Conservation (phyloP, 2,329 filamentous ascomycete species). For the Xylaria sp. region DNA sequence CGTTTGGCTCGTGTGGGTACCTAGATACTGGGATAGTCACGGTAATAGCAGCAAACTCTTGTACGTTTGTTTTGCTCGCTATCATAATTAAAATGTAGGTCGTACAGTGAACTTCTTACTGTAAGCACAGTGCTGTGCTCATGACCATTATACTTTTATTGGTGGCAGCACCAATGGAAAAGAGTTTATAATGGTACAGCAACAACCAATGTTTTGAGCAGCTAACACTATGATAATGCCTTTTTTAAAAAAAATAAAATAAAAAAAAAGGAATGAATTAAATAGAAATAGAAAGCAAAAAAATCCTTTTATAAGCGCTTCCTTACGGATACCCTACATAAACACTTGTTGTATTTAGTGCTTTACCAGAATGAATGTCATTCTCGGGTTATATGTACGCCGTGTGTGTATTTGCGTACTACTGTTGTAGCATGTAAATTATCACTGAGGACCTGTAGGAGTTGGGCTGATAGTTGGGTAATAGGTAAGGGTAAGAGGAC, state of each 20-base stretch:
- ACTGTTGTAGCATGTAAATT: too few species aligned
- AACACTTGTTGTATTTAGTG: too few species aligned
- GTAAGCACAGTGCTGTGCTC: background rate
- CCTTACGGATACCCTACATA: background rate
- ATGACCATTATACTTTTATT: background rate
- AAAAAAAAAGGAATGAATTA: too few species aligned
- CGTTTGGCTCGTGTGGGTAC: slow-evolving; percentile 17
- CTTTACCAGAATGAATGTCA: background rate
- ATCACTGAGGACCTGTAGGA: too few species aligned
- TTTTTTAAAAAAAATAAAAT: too few species aligned
- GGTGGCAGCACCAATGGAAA: background rate
- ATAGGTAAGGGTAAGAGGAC: too few species aligned
- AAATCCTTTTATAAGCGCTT: background rate
- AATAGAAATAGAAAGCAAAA: too few species aligned
- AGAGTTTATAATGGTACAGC: background rate
- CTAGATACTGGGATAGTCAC: background rate
- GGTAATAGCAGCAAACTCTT: slow-evolving; percentile 5
- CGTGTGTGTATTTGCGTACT: too few species aligned
- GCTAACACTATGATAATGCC: too few species aligned
- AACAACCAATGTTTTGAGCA: background rate
- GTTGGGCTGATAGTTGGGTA: too few species aligned
- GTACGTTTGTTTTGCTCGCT: background rate
- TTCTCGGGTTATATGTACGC: too few species aligned
- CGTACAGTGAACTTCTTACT: background rate
- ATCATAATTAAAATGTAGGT: background rate